Base-by-base conservation (phyloP, 1,284 basidiomycete genomes). In the Amylostereum areolatum region DNA sequence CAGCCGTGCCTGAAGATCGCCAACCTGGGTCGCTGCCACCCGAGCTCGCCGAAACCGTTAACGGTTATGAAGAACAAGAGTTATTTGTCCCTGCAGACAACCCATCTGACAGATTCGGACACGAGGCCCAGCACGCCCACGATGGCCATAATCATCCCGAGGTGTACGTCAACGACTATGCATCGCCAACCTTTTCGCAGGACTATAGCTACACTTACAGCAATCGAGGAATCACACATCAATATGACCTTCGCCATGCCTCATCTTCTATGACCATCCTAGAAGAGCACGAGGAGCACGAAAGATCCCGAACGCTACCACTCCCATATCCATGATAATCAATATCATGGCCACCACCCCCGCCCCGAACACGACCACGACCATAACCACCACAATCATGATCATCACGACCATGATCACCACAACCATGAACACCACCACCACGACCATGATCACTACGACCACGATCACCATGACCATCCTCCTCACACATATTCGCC, bases 51-150 rank as follows among this genome's bases (percentile, higher is more conserved):
- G 75, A 73, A 51, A 54, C 64, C 32, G 61, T 61, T 24, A 68
- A 73, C 39, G 78, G 78, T 50, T 77, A 73, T 54, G 80, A 85
- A 57, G 75, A 80, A 45, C 80, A 81, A 54, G 72, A 78, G 42
- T 68, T 87, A 25, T 88, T 88, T 57, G 81, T 87, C 27, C 87
- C 86, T 29, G 85, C 83, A n/a, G 83, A 88, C 57, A 60, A 66
- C 8, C 27, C 41, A n/a, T 40, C 36, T 8, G 57, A 49, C 29
- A 43, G 42, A 11, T 42, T 52, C 32, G 33, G 48, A 25, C 18
- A 43, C 9, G 47, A 50, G 10, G 51, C 60, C 8, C 55, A 57
- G 24, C 56, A 58, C 9, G 51, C 49, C 9, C 34, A 48, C 28
- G 64, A 63, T 41, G 52, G 57, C 37, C 69, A 71, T 29, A 59